Conservation (phyloP, 306 rosid species). For the Mucuna pruriens region DNA sequence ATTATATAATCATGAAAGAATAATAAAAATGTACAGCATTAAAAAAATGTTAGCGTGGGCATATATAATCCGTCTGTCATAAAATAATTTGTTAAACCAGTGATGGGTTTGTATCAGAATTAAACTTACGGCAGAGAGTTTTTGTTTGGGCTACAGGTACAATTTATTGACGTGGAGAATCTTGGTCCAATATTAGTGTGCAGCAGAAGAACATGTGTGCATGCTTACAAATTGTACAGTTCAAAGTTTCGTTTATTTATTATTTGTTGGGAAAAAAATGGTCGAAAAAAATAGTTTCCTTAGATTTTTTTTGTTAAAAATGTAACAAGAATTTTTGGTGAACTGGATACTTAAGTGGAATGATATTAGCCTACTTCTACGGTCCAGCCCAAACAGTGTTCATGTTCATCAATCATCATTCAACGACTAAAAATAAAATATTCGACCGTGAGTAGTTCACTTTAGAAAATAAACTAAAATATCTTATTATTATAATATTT, state of each 20-base stretch:
- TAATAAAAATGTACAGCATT: neutral
- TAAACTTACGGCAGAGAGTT: neutral
- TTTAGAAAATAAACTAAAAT: no score
- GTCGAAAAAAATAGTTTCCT: neutral
- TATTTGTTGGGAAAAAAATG: neutral
- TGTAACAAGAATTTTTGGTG: neutral
- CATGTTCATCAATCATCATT: neutral
- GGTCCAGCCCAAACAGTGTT: conserved; percentile 4
- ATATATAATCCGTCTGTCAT: neutral
- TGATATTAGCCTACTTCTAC: neutral
- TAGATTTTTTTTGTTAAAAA: neutral
- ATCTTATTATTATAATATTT: no score
- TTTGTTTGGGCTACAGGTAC: neutral
- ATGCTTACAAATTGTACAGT: neutral
- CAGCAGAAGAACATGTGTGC: neutral
- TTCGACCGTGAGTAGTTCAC: neutral
- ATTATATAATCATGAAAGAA: neutral
- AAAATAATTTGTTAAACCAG: neutral
- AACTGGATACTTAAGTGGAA: neutral
- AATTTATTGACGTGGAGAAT: neutral
- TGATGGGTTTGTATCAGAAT: neutral
- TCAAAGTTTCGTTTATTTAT: neutral
- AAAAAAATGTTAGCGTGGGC: neutral
- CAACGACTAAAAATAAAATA: neutral
- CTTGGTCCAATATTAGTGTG: neutral